These are phyloP conservation scores for Microdochium paspali DNA, from an alignment of 2,329 filamentous ascomycete species.

Conservation along the genomic window DNA sequence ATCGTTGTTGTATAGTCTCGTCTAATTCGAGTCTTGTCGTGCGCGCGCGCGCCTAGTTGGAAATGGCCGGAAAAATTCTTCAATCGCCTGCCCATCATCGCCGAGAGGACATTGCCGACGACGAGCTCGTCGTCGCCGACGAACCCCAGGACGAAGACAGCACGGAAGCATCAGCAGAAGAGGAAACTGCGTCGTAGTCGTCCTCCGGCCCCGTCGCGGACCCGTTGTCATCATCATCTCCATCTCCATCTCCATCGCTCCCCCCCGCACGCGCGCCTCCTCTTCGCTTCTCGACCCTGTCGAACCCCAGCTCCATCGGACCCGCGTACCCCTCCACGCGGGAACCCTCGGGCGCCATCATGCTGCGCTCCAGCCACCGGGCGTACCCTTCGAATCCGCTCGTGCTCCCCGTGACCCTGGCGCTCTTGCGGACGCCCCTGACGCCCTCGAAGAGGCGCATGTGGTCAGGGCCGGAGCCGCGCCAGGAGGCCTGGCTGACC, in stretches of 20 bases:
- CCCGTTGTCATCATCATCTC: too few relatives aligned
- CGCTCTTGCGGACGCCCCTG: slow-evolving; percentile 26
- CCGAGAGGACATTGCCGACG: too few relatives aligned
- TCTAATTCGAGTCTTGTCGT: too few relatives aligned
- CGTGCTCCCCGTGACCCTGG: slow-evolving; percentile 25
- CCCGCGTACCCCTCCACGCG: slow-evolving; percentile 8
- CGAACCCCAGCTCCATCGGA: slow-evolving; percentile 2
- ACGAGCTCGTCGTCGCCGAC: too few relatives aligned
- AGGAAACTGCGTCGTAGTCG: background rate
- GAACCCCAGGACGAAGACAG: too few relatives aligned
- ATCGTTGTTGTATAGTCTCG: too few relatives aligned
- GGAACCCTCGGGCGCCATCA: slow-evolving; percentile 16
- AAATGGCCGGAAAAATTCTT: too few relatives aligned
- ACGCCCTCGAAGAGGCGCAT: slow-evolving; percentile 31
- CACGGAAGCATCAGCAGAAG: too few relatives aligned
- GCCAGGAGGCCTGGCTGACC: slow-evolving; percentile 26
- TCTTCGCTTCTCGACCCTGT: background rate
- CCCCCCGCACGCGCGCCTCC: too few relatives aligned
- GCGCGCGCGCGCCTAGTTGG: too few relatives aligned
- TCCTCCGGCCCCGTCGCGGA: too few relatives aligned
- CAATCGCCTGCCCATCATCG: background rate
- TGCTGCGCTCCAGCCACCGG: slow-evolving; percentile 26
- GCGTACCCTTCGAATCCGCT: slow-evolving; percentile 32
- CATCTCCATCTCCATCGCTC: too few relatives aligned
- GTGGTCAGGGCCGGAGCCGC: slow-evolving; percentile 23